Base-by-base conservation (phyloP, 192 early-diverging fungal species). In the Pilaira anomala region DNA sequence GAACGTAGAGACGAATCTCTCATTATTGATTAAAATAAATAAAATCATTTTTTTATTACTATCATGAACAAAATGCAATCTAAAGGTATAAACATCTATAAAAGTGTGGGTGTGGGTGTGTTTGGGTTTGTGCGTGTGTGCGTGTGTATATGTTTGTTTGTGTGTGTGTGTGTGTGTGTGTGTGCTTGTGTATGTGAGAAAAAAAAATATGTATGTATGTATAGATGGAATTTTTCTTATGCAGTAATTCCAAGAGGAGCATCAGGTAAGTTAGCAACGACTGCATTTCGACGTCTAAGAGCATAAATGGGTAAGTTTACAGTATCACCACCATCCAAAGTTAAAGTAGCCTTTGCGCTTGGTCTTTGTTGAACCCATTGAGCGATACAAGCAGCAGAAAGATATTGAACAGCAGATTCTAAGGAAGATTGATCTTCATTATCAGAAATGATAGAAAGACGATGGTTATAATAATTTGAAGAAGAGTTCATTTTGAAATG, bases 211-310 rank as follows among this genome's bases (percentile, higher is more conserved):
- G 39, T 40, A 40, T 40, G 39, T 40, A 40, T 40, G 12, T 40
- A 40, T 40, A 12, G 39, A 40, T 46, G 5, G 7, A 2, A 46
- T 46, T 16, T 45, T 3, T 18, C 18, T 19, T 46, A 58, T 58
- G 56, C 56, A 22, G 56, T 58, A 7, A 58, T 58, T 3, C 56
- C 40, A 25, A 53, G 25, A 21, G 68, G 68, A 29, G 68, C 68
- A 24, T 63, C 68, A 48, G 68, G 68, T 14, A 69, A 52, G 12
- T 62, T 49, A 39, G 61, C 68, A 41, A 69, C 68, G 9, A 69
- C 48, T 18, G 68, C 68, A 59, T 69, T 63, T 57, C 68, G 54
- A n/a, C 68, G 59, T 63, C 68, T 45, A 3, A 69, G 33, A 11
- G 68, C 62, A 52, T 69, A 69, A 13, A 63, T 48, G 7, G 68